These are phyloP conservation scores for Agrocybe praecox DNA, from an alignment of 768 basidiomycete genomes.

Conservation along the genomic window DNA sequence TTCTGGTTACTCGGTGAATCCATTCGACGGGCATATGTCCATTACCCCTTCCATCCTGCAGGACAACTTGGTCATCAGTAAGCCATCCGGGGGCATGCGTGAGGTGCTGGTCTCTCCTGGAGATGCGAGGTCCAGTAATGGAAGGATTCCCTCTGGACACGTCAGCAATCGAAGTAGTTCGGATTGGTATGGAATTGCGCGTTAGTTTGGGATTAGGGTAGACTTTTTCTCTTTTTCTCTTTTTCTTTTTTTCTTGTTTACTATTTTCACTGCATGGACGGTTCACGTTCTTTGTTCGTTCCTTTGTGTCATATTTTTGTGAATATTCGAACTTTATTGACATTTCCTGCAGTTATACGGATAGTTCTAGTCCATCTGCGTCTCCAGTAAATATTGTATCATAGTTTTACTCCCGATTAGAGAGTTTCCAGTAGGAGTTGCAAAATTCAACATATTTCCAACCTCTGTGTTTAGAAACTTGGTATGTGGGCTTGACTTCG, in stretches of 20 bases:
- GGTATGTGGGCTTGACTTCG: no score
- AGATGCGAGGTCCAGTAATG: constrained; percentile 6
- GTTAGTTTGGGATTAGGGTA: constrained; percentile 11
- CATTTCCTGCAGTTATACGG: background rate
- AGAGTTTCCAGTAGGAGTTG: background rate
- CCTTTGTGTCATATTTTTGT: background rate
- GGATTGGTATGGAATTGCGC: constrained; percentile 29
- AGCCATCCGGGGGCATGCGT: constrained; percentile 8
- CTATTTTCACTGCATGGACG: background rate
- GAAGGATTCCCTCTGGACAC: constrained; percentile 9
- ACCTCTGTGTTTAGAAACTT: no score
- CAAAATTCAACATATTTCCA: no score
- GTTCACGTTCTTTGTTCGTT: background rate
- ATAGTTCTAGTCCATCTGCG: background rate
- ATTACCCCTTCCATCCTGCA: constrained; percentile 12
- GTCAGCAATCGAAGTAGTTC: constrained; percentile 20
- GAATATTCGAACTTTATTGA: no score
- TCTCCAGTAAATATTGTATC: background rate
- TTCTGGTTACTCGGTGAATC: constrained; percentile 29
- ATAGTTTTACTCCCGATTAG: background rate
- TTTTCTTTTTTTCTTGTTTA: background rate
- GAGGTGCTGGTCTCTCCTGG: constrained; percentile 26
- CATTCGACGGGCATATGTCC: constrained; percentile 12
- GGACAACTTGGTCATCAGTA: constrained; percentile 8
- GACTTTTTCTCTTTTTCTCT: background rate